A percentile compares a stretch with the other conserved stretches of the same genome.
Evolutionary conservation across 805 yeast species (phyloP).

Genomic region (Myxozyma monticola): DNA sequence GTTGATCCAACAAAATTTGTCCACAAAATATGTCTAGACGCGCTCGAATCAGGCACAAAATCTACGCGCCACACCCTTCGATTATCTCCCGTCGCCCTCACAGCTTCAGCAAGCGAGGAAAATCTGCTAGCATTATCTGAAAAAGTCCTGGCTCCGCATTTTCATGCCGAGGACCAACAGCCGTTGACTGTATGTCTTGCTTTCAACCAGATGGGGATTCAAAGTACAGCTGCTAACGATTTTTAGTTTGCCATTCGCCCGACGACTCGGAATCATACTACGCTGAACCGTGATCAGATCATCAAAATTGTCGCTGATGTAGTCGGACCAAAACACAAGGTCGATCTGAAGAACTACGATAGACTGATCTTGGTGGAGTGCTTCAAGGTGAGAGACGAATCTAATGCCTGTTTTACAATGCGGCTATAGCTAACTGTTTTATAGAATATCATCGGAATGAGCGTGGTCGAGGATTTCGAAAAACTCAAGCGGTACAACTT

Average conservation of each 20-base stretch:
- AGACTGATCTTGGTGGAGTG: slow-evolving; percentile 81
- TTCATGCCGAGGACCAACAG: slow-evolving; percentile 49
- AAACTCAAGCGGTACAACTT: slow-evolving; percentile 69
- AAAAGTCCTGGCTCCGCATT: slow-evolving; percentile 64
- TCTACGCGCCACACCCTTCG: slow-evolving; percentile 74
- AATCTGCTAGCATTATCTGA: slow-evolving; percentile 63
- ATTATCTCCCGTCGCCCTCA: slow-evolving; percentile 73
- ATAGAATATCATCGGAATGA: slow-evolving; percentile 74
- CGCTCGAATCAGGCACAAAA: slow-evolving; percentile 49
- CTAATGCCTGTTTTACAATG: not conserved
- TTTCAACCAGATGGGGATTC: not conserved
- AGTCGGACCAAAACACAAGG: slow-evolving; percentile 74
- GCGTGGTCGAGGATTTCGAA: slow-evolving; percentile 67
- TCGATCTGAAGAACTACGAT: slow-evolving; percentile 78
- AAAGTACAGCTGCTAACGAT: not conserved
- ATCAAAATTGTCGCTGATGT: slow-evolving; percentile 68
- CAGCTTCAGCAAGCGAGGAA: slow-evolving; percentile 69
- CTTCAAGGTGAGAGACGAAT: slow-evolving; percentile 50
- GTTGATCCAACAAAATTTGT: slow-evolving; percentile 76
- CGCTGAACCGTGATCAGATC: slow-evolving; percentile 68
- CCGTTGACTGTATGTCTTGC: slow-evolving; percentile 15
- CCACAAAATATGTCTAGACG: slow-evolving; percentile 60
- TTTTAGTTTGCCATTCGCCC: slow-evolving; percentile 75
- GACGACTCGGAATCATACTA: slow-evolving; percentile 72
- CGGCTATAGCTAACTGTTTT: not conserved